Base-by-base conservation (phyloP, 768 basidiomycete species). In the Daedaleopsis nitida region DNA sequence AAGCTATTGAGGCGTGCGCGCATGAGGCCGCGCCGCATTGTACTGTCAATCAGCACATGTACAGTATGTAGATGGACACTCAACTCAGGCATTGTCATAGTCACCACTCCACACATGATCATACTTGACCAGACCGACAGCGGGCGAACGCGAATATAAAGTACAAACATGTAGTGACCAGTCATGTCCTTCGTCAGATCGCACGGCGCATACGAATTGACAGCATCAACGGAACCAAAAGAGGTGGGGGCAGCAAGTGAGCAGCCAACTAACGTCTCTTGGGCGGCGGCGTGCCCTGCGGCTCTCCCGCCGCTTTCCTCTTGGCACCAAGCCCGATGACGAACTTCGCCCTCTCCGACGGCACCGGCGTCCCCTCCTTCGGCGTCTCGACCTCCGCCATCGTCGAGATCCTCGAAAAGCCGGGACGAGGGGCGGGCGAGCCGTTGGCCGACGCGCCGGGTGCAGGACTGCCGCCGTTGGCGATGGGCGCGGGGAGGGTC, bases 311-410 rank as follows among this genome's bases (percentile, higher is more conserved):
- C 5, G 89, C 90, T 71, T 94, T 94, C 68, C 93, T 80, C 80
- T 95, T 95, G 49, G 80, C 76, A 37, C 87, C 87, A 70, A 94
- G 83, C 12, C 90, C 90, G 71, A 94, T 86, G 6, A 85, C 83
- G 45, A 94, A 84, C 73, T 86, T 94, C 35, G 85, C 82, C 54
- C 91, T 81, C 69, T 93, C 91, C 1, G 76, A 76, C 1, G 83
- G 76, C 21, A 81, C 85, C 21, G 88, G 84, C 0, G 87, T 87
- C 10, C 83, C 83, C 38, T 69, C 70, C 39, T 73, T 67, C 23
- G 80, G 76, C 24, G 77, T 70, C 0, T 79, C 78, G 7, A 79
- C 76, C 38, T 86, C 78, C 35, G 85, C 74, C 39, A 79, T 74
- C 9, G 83, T 77, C 12, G 88, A 82, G 69, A 93, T 91, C 59